Evolutionary conservation across 2,329 filamentous ascomycete genomes (phyloP), one percentile per base, ranked within the genome.

Genomic region (Fusarium sp.): DNA sequence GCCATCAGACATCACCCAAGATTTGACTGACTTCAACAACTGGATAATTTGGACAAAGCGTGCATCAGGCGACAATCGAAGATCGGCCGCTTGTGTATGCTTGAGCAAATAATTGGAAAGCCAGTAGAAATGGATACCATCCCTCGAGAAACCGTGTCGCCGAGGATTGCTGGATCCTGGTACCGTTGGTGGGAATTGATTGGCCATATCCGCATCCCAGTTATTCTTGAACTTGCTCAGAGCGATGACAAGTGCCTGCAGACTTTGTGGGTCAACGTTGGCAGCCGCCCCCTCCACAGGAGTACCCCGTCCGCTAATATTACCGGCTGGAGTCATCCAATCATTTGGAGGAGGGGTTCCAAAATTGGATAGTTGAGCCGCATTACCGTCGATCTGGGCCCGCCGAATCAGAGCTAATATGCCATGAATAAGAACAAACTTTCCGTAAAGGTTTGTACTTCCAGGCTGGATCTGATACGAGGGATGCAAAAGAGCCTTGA

Each of bases 81-180:
- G 83, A 69, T 90, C 86, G 29, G 82, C 78, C 15, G 82, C 75
- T 26, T 84, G 81, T 20, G 85, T 86, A 63, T 87, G 86, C 75
- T 89, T 87, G 55, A 93, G 79, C 73, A 92, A 84, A 72, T 88
- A 86, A 64, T 86, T 90, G 18, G 89, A 91, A 41, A 93, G 83
- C 84, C 89, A 93, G 80, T 90, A 93, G 76, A 91, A 93, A 72
- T 92, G 90, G 16, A 92, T 86, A 3, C 86, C 91, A 71, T 93
- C 91, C 49, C 90, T 82, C 55, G 88, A 92, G 77, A 93, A 93
- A 1, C 91, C 91, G 68, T 89, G 85, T 18, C 91, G 87, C 47
- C 84, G 83, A 49, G 82, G 82, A 56, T 85, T 86, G n/a, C 82
- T 82, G 8, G 81, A 75, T n/a, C 80, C 81, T 8, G 81, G 75